phyloP scores from a whole-genome alignment of 495 filamentous ascomycete species.

The Annulohypoxylon moriforme region DNA sequence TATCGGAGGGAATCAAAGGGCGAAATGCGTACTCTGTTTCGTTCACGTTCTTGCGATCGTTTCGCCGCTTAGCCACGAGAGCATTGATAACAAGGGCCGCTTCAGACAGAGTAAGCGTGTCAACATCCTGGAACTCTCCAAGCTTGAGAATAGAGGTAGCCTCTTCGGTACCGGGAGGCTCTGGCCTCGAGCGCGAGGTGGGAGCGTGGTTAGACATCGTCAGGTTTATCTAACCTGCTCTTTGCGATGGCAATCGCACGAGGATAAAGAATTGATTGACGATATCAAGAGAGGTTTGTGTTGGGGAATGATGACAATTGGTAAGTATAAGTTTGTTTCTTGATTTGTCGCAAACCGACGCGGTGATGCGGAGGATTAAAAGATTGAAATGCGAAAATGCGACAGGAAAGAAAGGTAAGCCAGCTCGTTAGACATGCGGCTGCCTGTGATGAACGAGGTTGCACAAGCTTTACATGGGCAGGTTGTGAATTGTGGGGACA shows the following conservation, averaged over 20 bases:
- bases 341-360: conserved; percentile 20
- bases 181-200: conserved; percentile 77
- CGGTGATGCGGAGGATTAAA: neutral
- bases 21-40: conserved; percentile 68
- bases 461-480: conserved; percentile 15
- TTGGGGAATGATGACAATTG: neutral
- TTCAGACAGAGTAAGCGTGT: conserved; percentile 87
- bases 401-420: conserved; percentile 25
- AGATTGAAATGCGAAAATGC: conserved; percentile 20
- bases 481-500: conserved; percentile 19
- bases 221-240: neutral
- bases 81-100: conserved; percentile 92
- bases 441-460: conserved; percentile 17
- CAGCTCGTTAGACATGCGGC: conserved; percentile 39
- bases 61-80: conserved; percentile 77
- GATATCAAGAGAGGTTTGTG: too few relatives aligned
- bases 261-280: neutral
- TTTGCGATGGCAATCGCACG: conserved; percentile 3
- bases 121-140: conserved; percentile 90
- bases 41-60: conserved; percentile 70
- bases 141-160: conserved; percentile 82
- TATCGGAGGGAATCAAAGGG: conserved; percentile 7
- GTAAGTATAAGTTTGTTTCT: conserved; percentile 3
- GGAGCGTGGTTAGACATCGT: conserved; percentile 53
- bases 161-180: conserved; percentile 86